A percentile compares a stretch with the other conserved stretches of the same genome.
Evolutionary conservation across 1,139 yeast species (phyloP).

Genomic region (Geotrichum macrosporum): DNA sequence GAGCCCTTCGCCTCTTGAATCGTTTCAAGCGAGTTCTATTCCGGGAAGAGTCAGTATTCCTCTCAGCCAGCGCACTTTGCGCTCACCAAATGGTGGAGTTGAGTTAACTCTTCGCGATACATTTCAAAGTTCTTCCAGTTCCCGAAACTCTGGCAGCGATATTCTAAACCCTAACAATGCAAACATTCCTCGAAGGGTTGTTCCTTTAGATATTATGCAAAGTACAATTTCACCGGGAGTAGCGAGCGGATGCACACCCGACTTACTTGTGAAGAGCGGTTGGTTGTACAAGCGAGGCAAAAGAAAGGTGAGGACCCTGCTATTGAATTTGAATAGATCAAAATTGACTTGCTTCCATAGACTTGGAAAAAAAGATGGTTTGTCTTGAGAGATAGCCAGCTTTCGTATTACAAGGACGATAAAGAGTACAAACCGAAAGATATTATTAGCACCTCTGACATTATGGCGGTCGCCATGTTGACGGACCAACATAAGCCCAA

Average conservation of each 20-base stretch:
- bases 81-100: not conserved
- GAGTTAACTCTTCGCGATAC: not conserved
- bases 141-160: no score
- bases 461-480: slow-evolving; percentile 41
- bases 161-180: no score
- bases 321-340: no score
- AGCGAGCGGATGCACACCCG: not conserved
- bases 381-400: slow-evolving; percentile 52
- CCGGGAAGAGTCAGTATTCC: no score
- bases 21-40: no score
- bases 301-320: slow-evolving; percentile 23
- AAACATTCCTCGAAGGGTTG: not conserved
- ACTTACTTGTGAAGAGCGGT: slow-evolving; percentile 29
- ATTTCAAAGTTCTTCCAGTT: not conserved
- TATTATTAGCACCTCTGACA: slow-evolving; percentile 43
- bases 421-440: slow-evolving; percentile 53
- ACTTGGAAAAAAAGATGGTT: slow-evolving; percentile 56
- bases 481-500: slow-evolving; percentile 36
- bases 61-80: not conserved
- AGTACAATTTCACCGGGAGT: not conserved
- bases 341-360: slow-evolving; percentile 19
- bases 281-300: slow-evolving; percentile 37
- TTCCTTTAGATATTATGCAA: not conserved
- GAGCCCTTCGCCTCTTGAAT: not conserved
- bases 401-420: slow-evolving; percentile 55